A percentile compares a stretch with the other conserved stretches of the same genome.
These are phyloP conservation scores for Phytopythium vexans DNA, from an alignment of 352 stramenopile genomes.

Conservation along the genomic window DNA sequence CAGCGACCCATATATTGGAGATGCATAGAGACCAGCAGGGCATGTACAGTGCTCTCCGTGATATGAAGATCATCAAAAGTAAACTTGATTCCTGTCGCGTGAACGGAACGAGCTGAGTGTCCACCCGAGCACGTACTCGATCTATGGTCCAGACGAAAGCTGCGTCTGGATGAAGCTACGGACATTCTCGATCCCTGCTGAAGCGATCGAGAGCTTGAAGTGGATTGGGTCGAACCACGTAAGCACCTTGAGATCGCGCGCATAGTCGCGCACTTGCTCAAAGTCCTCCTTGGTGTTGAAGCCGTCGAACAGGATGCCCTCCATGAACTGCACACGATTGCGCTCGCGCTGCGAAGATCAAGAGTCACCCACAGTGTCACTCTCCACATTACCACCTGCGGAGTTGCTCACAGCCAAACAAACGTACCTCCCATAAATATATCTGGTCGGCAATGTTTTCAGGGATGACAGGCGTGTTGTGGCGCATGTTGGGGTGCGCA, in stretches of 20 bases:
- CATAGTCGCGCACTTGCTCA: slow-evolving; percentile 70
- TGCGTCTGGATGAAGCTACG: slow-evolving; percentile 73
- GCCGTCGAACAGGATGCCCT: slow-evolving; percentile 84
- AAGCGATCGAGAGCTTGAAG: slow-evolving; percentile 71
- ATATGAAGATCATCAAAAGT: no score
- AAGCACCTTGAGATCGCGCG: slow-evolving; percentile 62
- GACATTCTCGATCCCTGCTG: slow-evolving; percentile 58
- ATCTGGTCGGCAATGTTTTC: slow-evolving; percentile 91
- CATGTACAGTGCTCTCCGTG: no score
- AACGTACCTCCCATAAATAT: slow-evolving; percentile 84
- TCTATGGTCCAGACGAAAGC: slow-evolving; percentile 27
- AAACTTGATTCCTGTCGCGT: no score
- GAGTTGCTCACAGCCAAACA: no score
- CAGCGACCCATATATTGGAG: no score
- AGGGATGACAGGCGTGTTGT: slow-evolving; percentile 72
- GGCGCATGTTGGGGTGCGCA: slow-evolving; percentile 78
- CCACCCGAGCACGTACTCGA: background rate
- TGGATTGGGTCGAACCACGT: slow-evolving; percentile 83
- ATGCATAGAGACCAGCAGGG: no score
- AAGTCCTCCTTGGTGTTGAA: slow-evolving; percentile 86
- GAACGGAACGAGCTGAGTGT: no score
- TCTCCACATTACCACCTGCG: no score
- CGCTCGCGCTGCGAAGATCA: slow-evolving; percentile 49
- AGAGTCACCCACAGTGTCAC: background rate
- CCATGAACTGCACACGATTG: slow-evolving; percentile 82